Percentiles rank a stretch among this genome's conserved stretches.
These are phyloP conservation scores for Caloboletus firmus DNA, from an alignment of 1,284 basidiomycete species.

Conservation along the genomic window DNA sequence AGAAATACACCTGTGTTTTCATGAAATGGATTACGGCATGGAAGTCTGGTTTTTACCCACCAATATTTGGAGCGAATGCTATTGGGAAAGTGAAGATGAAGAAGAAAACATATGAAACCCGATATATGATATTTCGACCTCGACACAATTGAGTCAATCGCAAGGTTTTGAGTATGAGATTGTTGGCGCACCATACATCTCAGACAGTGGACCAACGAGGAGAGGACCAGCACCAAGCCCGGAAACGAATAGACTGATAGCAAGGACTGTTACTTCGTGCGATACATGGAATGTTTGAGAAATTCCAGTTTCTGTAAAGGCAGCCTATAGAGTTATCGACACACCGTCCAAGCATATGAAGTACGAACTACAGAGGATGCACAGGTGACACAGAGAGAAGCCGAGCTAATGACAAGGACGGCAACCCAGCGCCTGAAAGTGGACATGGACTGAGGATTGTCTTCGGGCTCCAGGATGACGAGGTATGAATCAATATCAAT, in stretches of 20 bases:
- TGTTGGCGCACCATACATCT: conserved; percentile 42
- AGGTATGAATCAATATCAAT: conserved; percentile 12
- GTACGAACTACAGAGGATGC: conserved; percentile 65
- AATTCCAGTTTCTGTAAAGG: conserved; percentile 64
- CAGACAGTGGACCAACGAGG: conserved; percentile 49
- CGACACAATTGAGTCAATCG: conserved; percentile 50
- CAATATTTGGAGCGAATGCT: conserved; percentile 62
- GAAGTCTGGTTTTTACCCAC: conserved; percentile 33
- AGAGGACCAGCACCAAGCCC: conserved; percentile 52
- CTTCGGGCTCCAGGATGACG: conserved; percentile 46
- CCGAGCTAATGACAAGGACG: conserved; percentile 52
- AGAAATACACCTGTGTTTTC: conserved; percentile 42
- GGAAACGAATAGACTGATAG: conserved; percentile 69
- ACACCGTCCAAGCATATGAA: neutral
- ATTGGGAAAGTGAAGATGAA: conserved; percentile 63
- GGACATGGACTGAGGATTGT: conserved; percentile 54
- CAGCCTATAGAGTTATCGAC: conserved; percentile 45
- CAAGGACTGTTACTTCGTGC: conserved; percentile 65
- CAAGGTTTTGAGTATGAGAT: conserved; percentile 29
- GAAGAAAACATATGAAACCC: conserved; percentile 49
- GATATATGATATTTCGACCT: conserved; percentile 57
- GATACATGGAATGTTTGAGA: conserved; percentile 59
- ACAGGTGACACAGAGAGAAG: conserved; percentile 66
- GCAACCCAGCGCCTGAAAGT: conserved; percentile 55
- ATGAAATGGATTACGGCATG: neutral